A percentile compares a stretch with the other conserved stretches of the same genome.
phyloP scores from a whole-genome alignment of 1,139 yeast genomes.

The Zygoascus meyerae region DNA sequence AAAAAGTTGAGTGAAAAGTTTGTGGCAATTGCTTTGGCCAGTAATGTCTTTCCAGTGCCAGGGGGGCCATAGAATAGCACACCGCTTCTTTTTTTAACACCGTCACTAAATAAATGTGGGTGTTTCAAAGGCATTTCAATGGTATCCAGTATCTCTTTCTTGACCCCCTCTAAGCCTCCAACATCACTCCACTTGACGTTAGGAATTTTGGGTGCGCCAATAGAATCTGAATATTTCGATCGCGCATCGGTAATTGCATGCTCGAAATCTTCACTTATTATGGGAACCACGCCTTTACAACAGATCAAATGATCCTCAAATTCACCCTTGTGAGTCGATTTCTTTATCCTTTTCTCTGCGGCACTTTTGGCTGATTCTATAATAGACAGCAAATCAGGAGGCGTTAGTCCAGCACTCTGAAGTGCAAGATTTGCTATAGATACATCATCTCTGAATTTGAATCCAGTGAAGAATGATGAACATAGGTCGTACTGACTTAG shows the following conservation, averaged over 20 bases:
- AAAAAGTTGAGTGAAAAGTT: conserved; percentile 89
- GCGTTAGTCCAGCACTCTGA: conserved; percentile 90
- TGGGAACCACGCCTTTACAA: conserved; percentile 43
- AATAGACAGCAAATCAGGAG: conserved; percentile 72
- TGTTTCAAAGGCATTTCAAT: conserved; percentile 93
- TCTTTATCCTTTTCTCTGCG: conserved; percentile 47
- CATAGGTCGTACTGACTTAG: background rate
- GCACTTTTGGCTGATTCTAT: conserved; percentile 57
- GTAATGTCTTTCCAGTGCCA: conserved; percentile 91
- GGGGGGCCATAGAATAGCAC: conserved; percentile 96
- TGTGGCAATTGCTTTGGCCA: conserved; percentile 95
- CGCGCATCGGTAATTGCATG: conserved; percentile 76
- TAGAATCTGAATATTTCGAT: conserved; percentile 83
- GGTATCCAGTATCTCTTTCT: conserved; percentile 88
- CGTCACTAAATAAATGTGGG: conserved; percentile 82
- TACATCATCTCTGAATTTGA: conserved; percentile 46
- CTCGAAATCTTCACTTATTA: conserved; percentile 62
- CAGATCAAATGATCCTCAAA: conserved; percentile 26
- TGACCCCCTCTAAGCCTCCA: conserved; percentile 84
- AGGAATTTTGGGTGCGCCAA: conserved; percentile 96
- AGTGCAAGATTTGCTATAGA: conserved; percentile 57
- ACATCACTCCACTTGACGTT: conserved; percentile 94
- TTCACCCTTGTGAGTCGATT: conserved; percentile 21
- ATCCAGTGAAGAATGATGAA: conserved; percentile 7
- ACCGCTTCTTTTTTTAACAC: conserved; percentile 90